These are phyloP conservation scores for Aspergillus pseudotamarii DNA, from an alignment of 2,329 filamentous ascomycete genomes.

Conservation along the genomic window DNA sequence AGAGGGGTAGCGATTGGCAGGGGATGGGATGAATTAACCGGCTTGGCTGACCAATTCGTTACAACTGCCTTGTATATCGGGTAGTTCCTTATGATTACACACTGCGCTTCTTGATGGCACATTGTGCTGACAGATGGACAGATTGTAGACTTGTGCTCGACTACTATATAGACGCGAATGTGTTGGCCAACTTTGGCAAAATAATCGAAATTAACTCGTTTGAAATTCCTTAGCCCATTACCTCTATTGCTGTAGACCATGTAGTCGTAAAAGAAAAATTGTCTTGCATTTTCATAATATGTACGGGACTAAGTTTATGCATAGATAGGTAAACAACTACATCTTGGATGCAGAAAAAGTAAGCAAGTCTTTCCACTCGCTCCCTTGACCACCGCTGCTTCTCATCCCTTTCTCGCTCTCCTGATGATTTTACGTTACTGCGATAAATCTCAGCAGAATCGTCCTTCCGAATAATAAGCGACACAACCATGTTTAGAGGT, in stretches of 20 bases:
- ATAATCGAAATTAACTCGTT: neutral
- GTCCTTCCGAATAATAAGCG: neutral
- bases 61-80: neutral
- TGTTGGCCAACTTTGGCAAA: neutral
- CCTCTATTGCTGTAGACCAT: neutral
- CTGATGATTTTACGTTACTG: neutral
- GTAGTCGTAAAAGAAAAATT: neutral
- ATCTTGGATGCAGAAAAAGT: neutral
- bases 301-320: neutral
- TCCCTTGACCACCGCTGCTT: neutral
- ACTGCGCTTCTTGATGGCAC: constrained; percentile 6
- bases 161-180: neutral
- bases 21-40: constrained; percentile 49
- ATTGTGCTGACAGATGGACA: constrained; percentile 11
- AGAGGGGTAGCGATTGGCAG: constrained; percentile 34
- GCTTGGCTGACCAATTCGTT: constrained; percentile 40
- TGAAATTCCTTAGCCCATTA: neutral
- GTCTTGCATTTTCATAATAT: neutral
- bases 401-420: neutral
- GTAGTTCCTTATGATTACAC: constrained; percentile 8
- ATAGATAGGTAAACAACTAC: neutral
- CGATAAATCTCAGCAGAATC: neutral
- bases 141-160: neutral
- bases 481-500: neutral
- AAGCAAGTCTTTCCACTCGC: neutral